Evolutionary conservation across 2,329 filamentous ascomycete genomes (phyloP), one percentile per base, ranked within the genome.

Genomic region (Fusarium stilboides): DNA sequence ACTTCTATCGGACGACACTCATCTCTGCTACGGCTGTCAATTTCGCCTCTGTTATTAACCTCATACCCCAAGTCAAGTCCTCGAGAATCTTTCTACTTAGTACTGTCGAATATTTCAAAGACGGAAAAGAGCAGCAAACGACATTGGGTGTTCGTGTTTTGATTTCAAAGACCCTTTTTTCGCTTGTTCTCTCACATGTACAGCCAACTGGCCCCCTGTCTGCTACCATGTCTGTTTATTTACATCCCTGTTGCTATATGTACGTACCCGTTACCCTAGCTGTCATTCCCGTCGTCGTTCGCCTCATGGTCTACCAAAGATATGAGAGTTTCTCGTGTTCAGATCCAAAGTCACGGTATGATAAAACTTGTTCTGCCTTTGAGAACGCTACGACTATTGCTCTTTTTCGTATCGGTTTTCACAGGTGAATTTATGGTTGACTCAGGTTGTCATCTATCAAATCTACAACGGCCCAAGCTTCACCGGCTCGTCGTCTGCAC

Each of bases 1-100:
- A 49, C 37, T 44, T 52, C 22, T 44, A 65, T 72, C 69, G 57
- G 65, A 71, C 71, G 60, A 74, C 62, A 45, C 57, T 72, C 69
- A 62, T 71, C 45, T 59, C 60, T 66, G 39, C 47, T 60, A 28
- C 51, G 31, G 42, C 31, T 55, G 34, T 58, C 57, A 58, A 68
- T 68, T 58, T 64, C 57, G 62, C 34, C 57, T 68, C 46, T 59
- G 20, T 58, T 49, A 49, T 62, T 54, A 44, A 58, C 49, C 22
- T 31, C 31, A 46, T 26, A 57, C 37, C 36, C 36, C 26, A 26
- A 37, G 17, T 22, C 49, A 61, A 33, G 14, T 61, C 17, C 55
- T n/a, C 34, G 19, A 47, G 26, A 31, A 28, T 26, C 33, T 33
- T 61, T 40, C 33, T 12, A 15, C 42, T 31, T 14, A 47, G 33